phyloP scores from a whole-genome alignment of 2,329 filamentous ascomycete species.

The Blastomyces emzantsi region DNA sequence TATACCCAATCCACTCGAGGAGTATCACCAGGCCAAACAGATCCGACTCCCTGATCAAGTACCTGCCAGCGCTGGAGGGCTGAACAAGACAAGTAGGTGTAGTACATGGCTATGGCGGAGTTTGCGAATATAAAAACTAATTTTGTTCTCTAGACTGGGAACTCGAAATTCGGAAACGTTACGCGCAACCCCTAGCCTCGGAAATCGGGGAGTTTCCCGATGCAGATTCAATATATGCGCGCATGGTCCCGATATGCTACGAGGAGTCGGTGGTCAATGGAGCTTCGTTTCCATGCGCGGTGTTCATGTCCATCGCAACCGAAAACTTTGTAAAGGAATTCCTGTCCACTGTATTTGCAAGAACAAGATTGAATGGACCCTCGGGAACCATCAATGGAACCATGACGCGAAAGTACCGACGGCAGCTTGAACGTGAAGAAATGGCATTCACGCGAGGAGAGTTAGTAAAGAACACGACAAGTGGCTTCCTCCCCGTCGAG shows the following conservation, averaged over 20 bases:
- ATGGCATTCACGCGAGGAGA: slow-evolving; percentile 63
- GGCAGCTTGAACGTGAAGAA: slow-evolving; percentile 68
- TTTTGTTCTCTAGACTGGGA: slow-evolving; percentile 45
- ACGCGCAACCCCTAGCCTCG: slow-evolving; percentile 51
- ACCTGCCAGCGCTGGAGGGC: slow-evolving; percentile 59
- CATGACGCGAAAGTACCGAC: slow-evolving; percentile 68
- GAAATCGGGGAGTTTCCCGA: slow-evolving; percentile 58
- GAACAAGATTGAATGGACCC: slow-evolving; percentile 48
- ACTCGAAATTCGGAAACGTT: slow-evolving; percentile 56
- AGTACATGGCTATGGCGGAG: background rate
- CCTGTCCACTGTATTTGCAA: slow-evolving; percentile 46
- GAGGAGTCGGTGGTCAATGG: slow-evolving; percentile 52
- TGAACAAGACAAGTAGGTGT: slow-evolving; percentile 66
- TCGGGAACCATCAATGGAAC: slow-evolving; percentile 62
- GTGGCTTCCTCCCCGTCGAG: slow-evolving; percentile 71
- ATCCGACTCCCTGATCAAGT: slow-evolving; percentile 52
- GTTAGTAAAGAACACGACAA: slow-evolving; percentile 58
- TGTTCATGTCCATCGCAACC: slow-evolving; percentile 52
- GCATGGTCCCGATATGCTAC: slow-evolving; percentile 58
- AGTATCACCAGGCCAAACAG: slow-evolving; percentile 39
- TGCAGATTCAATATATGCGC: slow-evolving; percentile 46
- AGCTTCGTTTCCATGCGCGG: slow-evolving; percentile 45
- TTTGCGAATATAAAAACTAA: background rate
- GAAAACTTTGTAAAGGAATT: slow-evolving; percentile 57
- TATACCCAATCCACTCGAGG: slow-evolving; percentile 30